phyloP scores from a whole-genome alignment of 2,329 filamentous ascomycete genomes.

The Pseudogymnoascus sp. region DNA sequence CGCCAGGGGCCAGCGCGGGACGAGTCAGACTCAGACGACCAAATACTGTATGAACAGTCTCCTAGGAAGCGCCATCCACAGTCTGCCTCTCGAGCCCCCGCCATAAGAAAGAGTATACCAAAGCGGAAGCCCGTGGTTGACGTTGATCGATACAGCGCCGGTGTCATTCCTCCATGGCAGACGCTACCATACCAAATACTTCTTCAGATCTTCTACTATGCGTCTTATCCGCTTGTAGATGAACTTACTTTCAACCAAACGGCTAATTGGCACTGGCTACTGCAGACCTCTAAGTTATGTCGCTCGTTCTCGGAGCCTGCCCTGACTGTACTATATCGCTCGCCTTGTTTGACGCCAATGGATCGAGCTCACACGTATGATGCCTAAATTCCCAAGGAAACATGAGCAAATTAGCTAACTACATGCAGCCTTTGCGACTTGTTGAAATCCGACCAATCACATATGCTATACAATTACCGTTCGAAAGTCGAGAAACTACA shows the following conservation, averaged over 20 bases:
- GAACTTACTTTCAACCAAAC: constrained; percentile 38
- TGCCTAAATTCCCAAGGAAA: constrained; percentile 21
- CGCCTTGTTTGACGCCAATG: constrained; percentile 54
- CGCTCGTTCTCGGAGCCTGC: constrained; percentile 64
- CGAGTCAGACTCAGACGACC: not conserved
- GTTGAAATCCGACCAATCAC: not conserved
- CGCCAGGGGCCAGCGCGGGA: not conserved
- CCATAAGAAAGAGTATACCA: not conserved
- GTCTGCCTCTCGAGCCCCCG: not conserved
- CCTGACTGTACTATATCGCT: constrained; percentile 63
- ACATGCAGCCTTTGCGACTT: constrained; percentile 32
- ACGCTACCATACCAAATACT: constrained; percentile 63
- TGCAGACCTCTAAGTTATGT: constrained; percentile 56
- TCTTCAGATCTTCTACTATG: constrained; percentile 61
- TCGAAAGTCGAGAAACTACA: constrained; percentile 64
- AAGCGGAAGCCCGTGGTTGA: not conserved
- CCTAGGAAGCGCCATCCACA: not conserved
- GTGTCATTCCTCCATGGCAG: constrained; percentile 48
- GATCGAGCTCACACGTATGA: constrained; percentile 42
- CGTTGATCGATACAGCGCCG: constrained; percentile 10
- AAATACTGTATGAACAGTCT: not conserved
- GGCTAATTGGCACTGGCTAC: constrained; percentile 52
- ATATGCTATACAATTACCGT: constrained; percentile 51
- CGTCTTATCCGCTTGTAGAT: constrained; percentile 51
- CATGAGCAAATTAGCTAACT: constrained; percentile 37